These are phyloP conservation scores for Camelina laxa DNA, from an alignment of 345 rosid species.

Conservation along the genomic window DNA sequence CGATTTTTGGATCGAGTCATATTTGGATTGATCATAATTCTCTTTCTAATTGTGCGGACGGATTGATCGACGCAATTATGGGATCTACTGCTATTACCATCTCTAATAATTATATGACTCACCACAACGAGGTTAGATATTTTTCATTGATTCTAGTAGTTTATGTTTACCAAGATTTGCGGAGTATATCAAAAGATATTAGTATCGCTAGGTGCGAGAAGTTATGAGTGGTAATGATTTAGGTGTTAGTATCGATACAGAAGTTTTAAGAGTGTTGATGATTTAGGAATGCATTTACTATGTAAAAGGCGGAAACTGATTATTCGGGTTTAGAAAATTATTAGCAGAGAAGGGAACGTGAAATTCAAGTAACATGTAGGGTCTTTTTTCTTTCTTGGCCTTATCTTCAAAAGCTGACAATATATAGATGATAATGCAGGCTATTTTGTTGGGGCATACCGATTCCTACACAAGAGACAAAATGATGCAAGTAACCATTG, in stretches of 20 bases:
- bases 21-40: slow-evolving; percentile 92
- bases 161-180: slow-evolving; percentile 2
- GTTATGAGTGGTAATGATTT: neutral
- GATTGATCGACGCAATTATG: slow-evolving; percentile 68
- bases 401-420: neutral
- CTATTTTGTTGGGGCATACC: slow-evolving; percentile 92
- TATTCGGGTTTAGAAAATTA: neutral
- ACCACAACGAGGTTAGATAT: slow-evolving; percentile 66
- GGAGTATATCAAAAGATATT: neutral
- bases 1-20: slow-evolving; percentile 74
- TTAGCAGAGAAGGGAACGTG: neutral
- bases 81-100: slow-evolving; percentile 77
- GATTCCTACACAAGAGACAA: slow-evolving; percentile 90
- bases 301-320: neutral
- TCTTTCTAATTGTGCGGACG: slow-evolving; percentile 75
- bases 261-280: neutral
- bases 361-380: no score
- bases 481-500: slow-evolving; percentile 91
- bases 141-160: neutral
- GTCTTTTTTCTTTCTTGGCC: neutral
- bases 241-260: no score
- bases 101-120: slow-evolving; percentile 76
- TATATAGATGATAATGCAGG: slow-evolving; percentile 47
- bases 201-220: neutral
- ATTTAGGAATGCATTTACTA: neutral